Base-by-base conservation (phyloP, 805 yeast species). In the Allodekkera sacchari region DNA sequence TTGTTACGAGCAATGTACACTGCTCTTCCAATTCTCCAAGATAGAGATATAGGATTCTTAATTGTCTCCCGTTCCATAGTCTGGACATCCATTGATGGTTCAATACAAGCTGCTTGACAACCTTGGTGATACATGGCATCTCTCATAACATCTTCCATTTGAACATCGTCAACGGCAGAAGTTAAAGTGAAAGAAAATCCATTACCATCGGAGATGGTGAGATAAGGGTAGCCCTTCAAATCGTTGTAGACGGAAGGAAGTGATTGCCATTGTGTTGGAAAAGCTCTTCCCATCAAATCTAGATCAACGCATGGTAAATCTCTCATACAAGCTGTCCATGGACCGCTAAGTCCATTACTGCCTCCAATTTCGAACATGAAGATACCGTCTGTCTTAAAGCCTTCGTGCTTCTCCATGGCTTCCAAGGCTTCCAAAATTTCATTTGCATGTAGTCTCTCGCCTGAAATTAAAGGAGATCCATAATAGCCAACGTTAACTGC, bases 271-370 rank as follows among this genome's bases (percentile, higher is more conserved):
- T 46, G 51, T 1, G 66, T 61, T 8, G 69, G 68, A 39, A 63
- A 61, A n/a, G 71, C 71, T 41, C 71, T 51, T 4, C 71, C 69
- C 68, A 63, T 61, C 30, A 60, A 40, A 37, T 66, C 71, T 23
- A 53, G 45, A 46, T 66, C 71, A 28, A 65, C 37, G 26, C 53
- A 52, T 3, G 48, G 44, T 20, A 42, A 24, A 3, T 35, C 37
- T 15, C 38, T 31, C 5, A 45, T 38, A 18, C 37, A 26, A 7
- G 45, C 47, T 6, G 32, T 22, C 33, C 53, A 40, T 15, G 54
- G 42, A 3, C 56, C 60, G 32, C 52, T 52, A 12, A 59, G 40
- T 2, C 68, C 69, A 38, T 63, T 63, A n/a, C 54, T 60, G 25
- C 68, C 68, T 17, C 69, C 69, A 34, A 63, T 60, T 40, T 63